phyloP scores from a whole-genome alignment of 1,284 basidiomycete genomes.

The Sanghuangporus baumii region DNA sequence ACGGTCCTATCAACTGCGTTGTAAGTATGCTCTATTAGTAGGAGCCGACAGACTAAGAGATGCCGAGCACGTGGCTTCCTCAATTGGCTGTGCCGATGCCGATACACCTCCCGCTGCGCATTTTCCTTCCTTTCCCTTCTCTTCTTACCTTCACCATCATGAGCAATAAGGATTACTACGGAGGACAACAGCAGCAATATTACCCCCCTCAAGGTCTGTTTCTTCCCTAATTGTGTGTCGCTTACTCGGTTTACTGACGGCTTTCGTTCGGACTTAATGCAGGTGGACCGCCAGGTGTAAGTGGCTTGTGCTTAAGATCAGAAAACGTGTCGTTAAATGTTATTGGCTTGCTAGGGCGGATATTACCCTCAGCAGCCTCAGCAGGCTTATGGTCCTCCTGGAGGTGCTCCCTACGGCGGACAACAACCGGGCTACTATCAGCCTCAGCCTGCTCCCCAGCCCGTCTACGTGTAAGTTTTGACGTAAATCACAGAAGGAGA shows the following conservation, averaged over 20 bases:
- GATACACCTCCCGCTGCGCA: constrained; percentile 8
- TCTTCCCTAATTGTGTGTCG: not conserved
- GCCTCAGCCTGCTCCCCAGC: constrained; percentile 64
- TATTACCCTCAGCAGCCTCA: constrained; percentile 77
- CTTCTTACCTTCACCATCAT: constrained; percentile 34
- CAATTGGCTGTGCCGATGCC: constrained; percentile 1
- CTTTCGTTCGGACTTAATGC: not conserved
- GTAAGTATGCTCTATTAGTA: not conserved
- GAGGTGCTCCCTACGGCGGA: not conserved
- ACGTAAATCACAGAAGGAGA: constrained; percentile 14
- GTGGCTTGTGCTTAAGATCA: not conserved
- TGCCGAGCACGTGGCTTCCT: constrained; percentile 1
- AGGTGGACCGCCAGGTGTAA: constrained; percentile 14
- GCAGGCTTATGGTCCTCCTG: constrained; percentile 49
- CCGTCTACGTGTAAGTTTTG: constrained; percentile 63
- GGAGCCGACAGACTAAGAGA: not conserved
- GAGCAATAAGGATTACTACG: constrained; percentile 75
- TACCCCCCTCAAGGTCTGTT: constrained; percentile 60
- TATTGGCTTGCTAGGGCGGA: constrained; percentile 26
- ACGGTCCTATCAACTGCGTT: not conserved
- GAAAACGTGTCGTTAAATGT: not conserved
- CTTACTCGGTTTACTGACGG: not conserved
- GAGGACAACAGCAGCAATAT: constrained; percentile 40
- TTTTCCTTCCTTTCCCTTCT: constrained; percentile 20
- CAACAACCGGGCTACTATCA: constrained; percentile 38